A percentile compares a stretch with the other conserved stretches of the same genome.
Conservation (phyloP, 2,329 filamentous ascomycete genomes). For the Aspergillus persii region DNA sequence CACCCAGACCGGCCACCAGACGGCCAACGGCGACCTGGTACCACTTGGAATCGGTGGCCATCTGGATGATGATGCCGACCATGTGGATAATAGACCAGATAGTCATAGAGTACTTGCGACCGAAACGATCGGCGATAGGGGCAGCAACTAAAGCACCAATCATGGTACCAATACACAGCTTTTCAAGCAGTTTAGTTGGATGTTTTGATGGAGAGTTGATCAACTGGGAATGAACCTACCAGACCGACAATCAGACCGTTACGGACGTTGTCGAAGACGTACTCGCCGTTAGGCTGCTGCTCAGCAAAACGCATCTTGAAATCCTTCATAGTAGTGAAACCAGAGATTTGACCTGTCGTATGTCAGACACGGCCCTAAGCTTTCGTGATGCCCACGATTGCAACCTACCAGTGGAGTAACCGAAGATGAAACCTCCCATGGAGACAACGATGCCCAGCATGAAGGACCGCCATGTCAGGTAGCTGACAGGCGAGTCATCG, state of each 20-base stretch:
- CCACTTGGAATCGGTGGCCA: constrained; percentile 42
- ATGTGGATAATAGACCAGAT: constrained; percentile 46
- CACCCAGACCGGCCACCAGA: constrained; percentile 48
- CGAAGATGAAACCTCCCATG: constrained; percentile 50
- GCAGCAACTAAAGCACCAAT: constrained; percentile 43
- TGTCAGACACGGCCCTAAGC: neutral
- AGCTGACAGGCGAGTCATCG: constrained; percentile 44
- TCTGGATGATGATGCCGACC: constrained; percentile 48
- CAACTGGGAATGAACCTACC: constrained; percentile 26
- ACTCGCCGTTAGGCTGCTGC: constrained; percentile 29
- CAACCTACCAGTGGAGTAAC: constrained; percentile 42
- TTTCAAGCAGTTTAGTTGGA: constrained; percentile 11
- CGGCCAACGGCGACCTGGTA: constrained; percentile 47
- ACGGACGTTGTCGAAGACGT: constrained; percentile 45
- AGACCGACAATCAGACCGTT: constrained; percentile 46
- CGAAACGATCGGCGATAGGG: constrained; percentile 46
- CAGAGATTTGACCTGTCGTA: constrained; percentile 42
- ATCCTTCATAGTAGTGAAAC: constrained; percentile 48
- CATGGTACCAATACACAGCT: constrained; percentile 47
- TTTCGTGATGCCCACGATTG: neutral
- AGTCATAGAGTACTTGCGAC: constrained; percentile 46
- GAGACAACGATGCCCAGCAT: constrained; percentile 46
- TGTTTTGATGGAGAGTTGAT: neutral
- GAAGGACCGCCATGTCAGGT: constrained; percentile 44
- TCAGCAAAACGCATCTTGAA: constrained; percentile 44